Percentiles rank a stretch among this genome's conserved stretches.
Evolutionary conservation across 2,329 filamentous ascomycete species (phyloP).

Genomic region (Fusarium nisikadoi): DNA sequence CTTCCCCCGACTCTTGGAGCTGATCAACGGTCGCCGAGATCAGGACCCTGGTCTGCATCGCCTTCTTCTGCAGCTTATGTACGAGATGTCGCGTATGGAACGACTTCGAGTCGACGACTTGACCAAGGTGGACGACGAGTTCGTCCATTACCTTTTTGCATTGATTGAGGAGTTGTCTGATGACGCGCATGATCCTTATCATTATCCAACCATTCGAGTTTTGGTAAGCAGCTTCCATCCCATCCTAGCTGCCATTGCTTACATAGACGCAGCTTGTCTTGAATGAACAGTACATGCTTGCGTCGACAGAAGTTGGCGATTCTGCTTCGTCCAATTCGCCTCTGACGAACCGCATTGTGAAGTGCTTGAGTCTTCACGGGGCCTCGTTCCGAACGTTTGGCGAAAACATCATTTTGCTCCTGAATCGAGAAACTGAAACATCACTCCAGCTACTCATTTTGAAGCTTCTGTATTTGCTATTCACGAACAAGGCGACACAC

Average conservation of each 20-base stretch:
- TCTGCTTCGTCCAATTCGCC: constrained; percentile 55
- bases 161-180: constrained; percentile 89
- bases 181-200: constrained; percentile 91
- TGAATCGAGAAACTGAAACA: constrained; percentile 95
- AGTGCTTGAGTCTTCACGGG: constrained; percentile 84
- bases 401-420: constrained; percentile 93
- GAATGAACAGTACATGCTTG: constrained; percentile 98
- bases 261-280: constrained; percentile 76
- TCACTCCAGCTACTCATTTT: constrained; percentile 95
- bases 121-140: constrained; percentile 79
- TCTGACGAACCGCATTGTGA: constrained; percentile 93
- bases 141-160: constrained; percentile 84
- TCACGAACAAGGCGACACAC: constrained; percentile 89
- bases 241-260: constrained; percentile 8
- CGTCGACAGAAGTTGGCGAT: constrained; percentile 64
- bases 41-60: constrained; percentile 79
- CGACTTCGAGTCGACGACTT: constrained; percentile 81
- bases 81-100: constrained; percentile 96
- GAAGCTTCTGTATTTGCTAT: constrained; percentile 93
- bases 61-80: constrained; percentile 86
- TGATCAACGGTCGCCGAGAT: constrained; percentile 75
- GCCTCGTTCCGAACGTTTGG: constrained; percentile 91
- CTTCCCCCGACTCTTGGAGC: constrained; percentile 83
- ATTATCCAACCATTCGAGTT: constrained; percentile 94
- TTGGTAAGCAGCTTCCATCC: constrained; percentile 67